These are phyloP conservation scores for Grigorovia yakushimaensis DNA, from an alignment of 805 yeast species.

Conservation along the genomic window DNA sequence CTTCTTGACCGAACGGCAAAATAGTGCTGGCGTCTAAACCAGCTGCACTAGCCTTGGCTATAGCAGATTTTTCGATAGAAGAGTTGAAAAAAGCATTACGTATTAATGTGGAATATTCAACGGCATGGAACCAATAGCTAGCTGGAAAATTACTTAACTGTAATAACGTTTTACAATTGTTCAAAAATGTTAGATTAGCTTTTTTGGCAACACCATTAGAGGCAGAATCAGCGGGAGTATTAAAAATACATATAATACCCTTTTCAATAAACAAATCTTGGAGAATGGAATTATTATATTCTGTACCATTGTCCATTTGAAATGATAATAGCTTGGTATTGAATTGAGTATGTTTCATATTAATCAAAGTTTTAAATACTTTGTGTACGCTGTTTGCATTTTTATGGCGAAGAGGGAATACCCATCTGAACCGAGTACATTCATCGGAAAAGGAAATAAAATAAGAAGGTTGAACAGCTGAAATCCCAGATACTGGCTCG, in stretches of 20 bases:
- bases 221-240: slow-evolving; percentile 6
- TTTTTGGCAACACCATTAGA: slow-evolving; percentile 10
- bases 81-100: slow-evolving; percentile 4
- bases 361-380: background rate
- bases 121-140: slow-evolving; percentile 8
- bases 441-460: slow-evolving; percentile 7
- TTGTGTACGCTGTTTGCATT: background rate
- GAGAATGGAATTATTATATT: slow-evolving; percentile 4
- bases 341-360: slow-evolving; percentile 3
- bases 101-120: slow-evolving; percentile 5
- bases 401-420: slow-evolving; percentile 2
- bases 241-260: slow-evolving; percentile 6
- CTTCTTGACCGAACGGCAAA: slow-evolving; percentile 8
- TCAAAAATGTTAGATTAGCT: slow-evolving; percentile 5
- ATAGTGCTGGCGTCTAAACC: slow-evolving; percentile 4
- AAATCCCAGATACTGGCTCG: slow-evolving; percentile 2
- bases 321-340: slow-evolving; percentile 1
- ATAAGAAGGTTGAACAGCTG: background rate
- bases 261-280: background rate
- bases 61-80: background rate
- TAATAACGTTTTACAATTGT: too few species aligned
- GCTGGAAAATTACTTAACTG: slow-evolving; percentile 3
- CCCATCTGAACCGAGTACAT: slow-evolving; percentile 3
- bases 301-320: slow-evolving; percentile 9
- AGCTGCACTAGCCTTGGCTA: background rate